Conservation (phyloP, 2,329 filamentous ascomycete genomes). For the Myriangium duriaei region DNA sequence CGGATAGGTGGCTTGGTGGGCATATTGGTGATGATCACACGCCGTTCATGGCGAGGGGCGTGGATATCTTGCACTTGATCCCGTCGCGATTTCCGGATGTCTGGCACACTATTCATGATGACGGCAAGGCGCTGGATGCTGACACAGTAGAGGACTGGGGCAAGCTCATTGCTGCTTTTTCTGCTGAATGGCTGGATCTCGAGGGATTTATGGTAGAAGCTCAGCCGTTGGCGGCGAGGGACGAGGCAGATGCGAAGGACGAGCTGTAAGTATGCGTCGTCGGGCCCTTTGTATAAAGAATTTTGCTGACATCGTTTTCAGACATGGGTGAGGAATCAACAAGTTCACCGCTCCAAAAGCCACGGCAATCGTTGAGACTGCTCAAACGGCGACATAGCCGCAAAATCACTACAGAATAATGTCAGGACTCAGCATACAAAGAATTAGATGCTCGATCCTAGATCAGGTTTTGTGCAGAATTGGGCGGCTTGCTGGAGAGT, state of each 20-base stretch:
- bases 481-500: too few relatives aligned
- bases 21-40: constrained; percentile 69
- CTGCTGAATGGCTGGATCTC: constrained; percentile 85
- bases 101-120: constrained; percentile 79
- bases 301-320: too few relatives aligned
- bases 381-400: too few relatives aligned
- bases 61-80: constrained; percentile 82
- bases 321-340: too few relatives aligned
- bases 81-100: constrained; percentile 68
- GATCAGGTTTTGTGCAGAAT: too few relatives aligned
- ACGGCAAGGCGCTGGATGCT: constrained; percentile 72
- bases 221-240: constrained; percentile 5
- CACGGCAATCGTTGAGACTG: too few relatives aligned
- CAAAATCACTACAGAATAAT: too few relatives aligned
- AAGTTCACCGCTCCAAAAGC: too few relatives aligned
- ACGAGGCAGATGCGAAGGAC: constrained; percentile 5
- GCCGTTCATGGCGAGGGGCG: constrained; percentile 76
- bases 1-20: constrained; percentile 38
- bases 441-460: too few relatives aligned
- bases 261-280: constrained; percentile 13
- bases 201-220: constrained; percentile 45
- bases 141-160: constrained; percentile 79
- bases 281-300: too few relatives aligned
- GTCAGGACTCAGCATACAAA: too few relatives aligned
- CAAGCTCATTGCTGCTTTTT: constrained; percentile 69